A percentile compares a stretch with the other conserved stretches of the same genome.
Evolutionary conservation across 495 filamentous ascomycete genomes (phyloP).

Genomic region (Penicillium parvum): DNA sequence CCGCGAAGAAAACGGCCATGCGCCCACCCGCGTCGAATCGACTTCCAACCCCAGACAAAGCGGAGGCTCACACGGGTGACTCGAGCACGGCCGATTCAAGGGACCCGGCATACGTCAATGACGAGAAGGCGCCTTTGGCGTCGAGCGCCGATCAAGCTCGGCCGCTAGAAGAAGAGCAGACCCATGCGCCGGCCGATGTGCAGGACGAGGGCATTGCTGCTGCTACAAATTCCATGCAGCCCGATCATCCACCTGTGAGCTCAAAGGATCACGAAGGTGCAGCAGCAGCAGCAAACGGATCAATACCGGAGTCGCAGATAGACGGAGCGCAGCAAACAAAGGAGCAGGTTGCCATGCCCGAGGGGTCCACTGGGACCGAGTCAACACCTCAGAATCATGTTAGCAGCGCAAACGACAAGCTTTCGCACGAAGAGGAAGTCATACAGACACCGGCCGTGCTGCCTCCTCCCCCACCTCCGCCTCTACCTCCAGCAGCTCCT

Average conservation of each 20-base stretch:
- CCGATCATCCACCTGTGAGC: slow-evolving; percentile 10
- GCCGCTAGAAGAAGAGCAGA: slow-evolving; percentile 34
- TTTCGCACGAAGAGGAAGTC: slow-evolving; percentile 29
- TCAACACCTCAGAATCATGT: slow-evolving; percentile 6
- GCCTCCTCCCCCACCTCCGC: slow-evolving; percentile 58
- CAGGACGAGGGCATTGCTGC: slow-evolving; percentile 25
- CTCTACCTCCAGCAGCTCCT: slow-evolving; percentile 48
- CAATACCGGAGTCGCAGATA: slow-evolving; percentile 11
- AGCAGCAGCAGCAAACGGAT: slow-evolving; percentile 3
- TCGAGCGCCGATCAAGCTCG: slow-evolving; percentile 32
- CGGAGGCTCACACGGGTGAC: slow-evolving; percentile 45
- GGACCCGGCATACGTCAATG: slow-evolving; percentile 40
- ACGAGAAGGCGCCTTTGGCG: slow-evolving; percentile 48
- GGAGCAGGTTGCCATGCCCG: slow-evolving; percentile 6
- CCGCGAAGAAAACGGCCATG: slow-evolving; percentile 63
- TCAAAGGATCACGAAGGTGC: slow-evolving; percentile 9
- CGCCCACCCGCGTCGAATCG: slow-evolving; percentile 50
- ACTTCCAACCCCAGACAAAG: slow-evolving; percentile 51
- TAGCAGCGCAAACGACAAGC: slow-evolving; percentile 15
- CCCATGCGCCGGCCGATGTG: slow-evolving; percentile 13
- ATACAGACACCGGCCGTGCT: slow-evolving; percentile 39
- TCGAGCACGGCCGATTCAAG: slow-evolving; percentile 55
- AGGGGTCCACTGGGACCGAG: slow-evolving; percentile 13
- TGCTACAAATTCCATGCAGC: slow-evolving; percentile 5
- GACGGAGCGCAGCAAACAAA: slow-evolving; percentile 7